phyloP scores from a whole-genome alignment of 1,284 basidiomycete species.

The Hortiboletus rubellus region DNA sequence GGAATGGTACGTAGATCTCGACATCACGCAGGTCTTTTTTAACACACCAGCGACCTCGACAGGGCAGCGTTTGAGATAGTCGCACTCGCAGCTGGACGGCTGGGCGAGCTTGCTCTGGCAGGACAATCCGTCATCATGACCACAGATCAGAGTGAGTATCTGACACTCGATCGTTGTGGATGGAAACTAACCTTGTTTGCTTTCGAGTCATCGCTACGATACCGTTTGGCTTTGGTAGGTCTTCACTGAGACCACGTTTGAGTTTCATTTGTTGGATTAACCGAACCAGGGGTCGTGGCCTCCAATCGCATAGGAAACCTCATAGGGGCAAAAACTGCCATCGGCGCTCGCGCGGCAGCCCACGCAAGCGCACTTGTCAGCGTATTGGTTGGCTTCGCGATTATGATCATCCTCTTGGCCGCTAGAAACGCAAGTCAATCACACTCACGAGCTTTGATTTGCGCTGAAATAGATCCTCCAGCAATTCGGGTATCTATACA shows the following conservation, averaged over 20 bases:
- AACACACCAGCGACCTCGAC: not conserved
- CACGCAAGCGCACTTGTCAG: constrained; percentile 65
- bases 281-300: constrained; percentile 57
- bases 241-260: not conserved
- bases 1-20: constrained; percentile 57
- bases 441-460: not conserved
- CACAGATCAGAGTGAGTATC: constrained; percentile 65
- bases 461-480: constrained; percentile 3
- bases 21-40: not conserved
- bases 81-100: constrained; percentile 68
- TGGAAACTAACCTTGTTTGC: constrained; percentile 9
- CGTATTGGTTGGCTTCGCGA: constrained; percentile 54
- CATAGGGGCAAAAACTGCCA: constrained; percentile 58
- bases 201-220: constrained; percentile 27
- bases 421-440: constrained; percentile 50
- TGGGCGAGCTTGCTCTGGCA: constrained; percentile 65
- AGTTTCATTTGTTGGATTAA: not conserved
- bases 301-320: constrained; percentile 74
- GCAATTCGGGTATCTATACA: constrained; percentile 67
- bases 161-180: not conserved
- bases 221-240: constrained; percentile 34
- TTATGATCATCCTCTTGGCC: constrained; percentile 61
- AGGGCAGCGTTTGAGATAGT: constrained; percentile 83
- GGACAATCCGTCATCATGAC: constrained; percentile 83
- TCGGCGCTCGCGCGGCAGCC: constrained; percentile 57